phyloP scores from a whole-genome alignment of 805 yeast genomes.

The Candida germanica region DNA sequence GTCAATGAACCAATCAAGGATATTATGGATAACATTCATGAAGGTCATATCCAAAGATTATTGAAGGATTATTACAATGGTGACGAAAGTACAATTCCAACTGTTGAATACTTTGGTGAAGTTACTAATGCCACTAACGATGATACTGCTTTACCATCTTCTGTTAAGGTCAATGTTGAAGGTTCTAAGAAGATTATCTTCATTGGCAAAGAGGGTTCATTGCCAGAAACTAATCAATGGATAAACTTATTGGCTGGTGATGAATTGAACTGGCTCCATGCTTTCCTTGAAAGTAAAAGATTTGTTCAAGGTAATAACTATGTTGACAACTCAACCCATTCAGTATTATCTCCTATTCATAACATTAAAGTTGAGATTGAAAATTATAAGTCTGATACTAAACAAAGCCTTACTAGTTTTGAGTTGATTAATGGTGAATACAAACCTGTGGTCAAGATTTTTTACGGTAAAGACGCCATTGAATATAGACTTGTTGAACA shows the following conservation, averaged over 20 bases:
- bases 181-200: conserved; percentile 33
- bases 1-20: conserved; percentile 92
- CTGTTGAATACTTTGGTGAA: conserved; percentile 81
- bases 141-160: conserved; percentile 21
- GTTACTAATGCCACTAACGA: conserved; percentile 8
- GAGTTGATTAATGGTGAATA: conserved; percentile 73
- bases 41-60: conserved; percentile 77
- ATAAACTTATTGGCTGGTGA: conserved; percentile 77
- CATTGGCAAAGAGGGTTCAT: conserved; percentile 35
- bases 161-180: conserved; percentile 29
- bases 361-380: conserved; percentile 60
- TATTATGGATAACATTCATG: conserved; percentile 83
- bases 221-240: conserved; percentile 54
- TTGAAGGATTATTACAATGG: conserved; percentile 67
- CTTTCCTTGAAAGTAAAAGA: conserved; percentile 74
- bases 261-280: conserved; percentile 82
- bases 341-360: conserved; percentile 72
- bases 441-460: conserved; percentile 62
- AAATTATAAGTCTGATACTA: conserved; percentile 46
- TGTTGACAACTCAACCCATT: conserved; percentile 73
- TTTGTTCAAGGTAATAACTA: conserved; percentile 84
- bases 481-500: conserved; percentile 77
- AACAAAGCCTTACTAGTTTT: conserved; percentile 53
- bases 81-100: conserved; percentile 73
- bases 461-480: conserved; percentile 46